These are phyloP conservation scores for Atractiella rhizophila DNA, from an alignment of 768 basidiomycete genomes.

Conservation along the genomic window DNA sequence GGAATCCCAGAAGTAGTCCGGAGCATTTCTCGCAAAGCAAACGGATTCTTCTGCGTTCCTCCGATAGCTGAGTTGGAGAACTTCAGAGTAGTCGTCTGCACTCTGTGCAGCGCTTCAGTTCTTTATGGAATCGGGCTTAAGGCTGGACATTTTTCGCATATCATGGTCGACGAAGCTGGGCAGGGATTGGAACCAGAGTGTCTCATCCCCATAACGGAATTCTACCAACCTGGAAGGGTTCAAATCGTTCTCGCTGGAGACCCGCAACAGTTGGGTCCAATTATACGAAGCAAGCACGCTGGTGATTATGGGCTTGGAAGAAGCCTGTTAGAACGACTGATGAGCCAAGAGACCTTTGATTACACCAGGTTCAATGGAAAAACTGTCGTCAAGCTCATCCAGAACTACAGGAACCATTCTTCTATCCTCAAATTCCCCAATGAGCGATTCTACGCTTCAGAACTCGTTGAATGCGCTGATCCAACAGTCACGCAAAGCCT, in stretches of 20 bases:
- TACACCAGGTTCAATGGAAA: background rate
- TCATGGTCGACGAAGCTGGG: background rate
- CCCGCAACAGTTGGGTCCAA: background rate
- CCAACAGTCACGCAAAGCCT: background rate
- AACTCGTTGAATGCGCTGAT: background rate
- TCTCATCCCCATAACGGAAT: background rate
- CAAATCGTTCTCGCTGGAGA: background rate
- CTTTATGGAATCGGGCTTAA: background rate
- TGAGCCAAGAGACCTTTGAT: background rate
- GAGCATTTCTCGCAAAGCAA: background rate
- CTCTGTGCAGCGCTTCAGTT: background rate
- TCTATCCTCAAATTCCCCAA: background rate
- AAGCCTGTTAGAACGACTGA: background rate
- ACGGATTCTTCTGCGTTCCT: background rate
- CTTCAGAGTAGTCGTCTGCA: background rate
- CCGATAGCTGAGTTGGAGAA: background rate
- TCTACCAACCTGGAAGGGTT: background rate
- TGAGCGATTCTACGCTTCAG: background rate
- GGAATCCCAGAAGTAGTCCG: background rate
- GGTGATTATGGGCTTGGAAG: background rate
- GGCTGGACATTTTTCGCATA: background rate
- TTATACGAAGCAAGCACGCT: background rate
- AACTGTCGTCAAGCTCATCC: background rate
- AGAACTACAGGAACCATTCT: background rate
- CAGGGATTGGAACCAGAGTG: background rate